These are phyloP conservation scores for Wallacemonas sp. DNA, from an alignment of 208 protist species.

Conservation along the genomic window DNA sequence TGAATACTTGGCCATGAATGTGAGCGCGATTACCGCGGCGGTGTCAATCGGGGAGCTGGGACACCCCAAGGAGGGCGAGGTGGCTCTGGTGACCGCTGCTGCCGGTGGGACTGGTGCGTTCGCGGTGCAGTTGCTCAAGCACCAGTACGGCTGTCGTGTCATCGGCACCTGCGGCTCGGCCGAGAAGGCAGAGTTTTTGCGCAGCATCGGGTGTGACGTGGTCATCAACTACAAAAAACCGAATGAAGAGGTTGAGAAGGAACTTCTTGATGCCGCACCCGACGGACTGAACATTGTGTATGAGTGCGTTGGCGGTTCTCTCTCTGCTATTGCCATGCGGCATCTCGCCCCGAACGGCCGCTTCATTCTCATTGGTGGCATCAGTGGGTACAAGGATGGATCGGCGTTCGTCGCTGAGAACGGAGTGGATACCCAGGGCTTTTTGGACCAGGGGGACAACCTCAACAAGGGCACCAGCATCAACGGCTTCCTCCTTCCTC, in stretches of 20 bases:
- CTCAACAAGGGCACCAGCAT: slow-evolving; percentile 8
- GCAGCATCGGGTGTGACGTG: slow-evolving; percentile 43
- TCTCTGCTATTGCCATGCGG: slow-evolving; percentile 27
- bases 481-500: slow-evolving; percentile 32
- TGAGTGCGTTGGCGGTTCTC: slow-evolving; percentile 46
- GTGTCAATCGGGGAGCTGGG: slow-evolving; percentile 35
- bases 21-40: slow-evolving; percentile 38
- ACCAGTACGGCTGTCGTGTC: slow-evolving; percentile 46
- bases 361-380: slow-evolving; percentile 44
- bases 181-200: slow-evolving; percentile 52
- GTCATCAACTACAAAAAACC: slow-evolving; percentile 50
- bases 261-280: slow-evolving; percentile 28
- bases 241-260: slow-evolving; percentile 25
- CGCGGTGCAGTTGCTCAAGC: slow-evolving; percentile 65
- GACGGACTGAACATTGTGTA: slow-evolving; percentile 56
- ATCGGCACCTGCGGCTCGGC: slow-evolving; percentile 56
- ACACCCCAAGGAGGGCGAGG: slow-evolving; percentile 32
- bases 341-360: slow-evolving; percentile 33
- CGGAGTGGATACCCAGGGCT: slow-evolving; percentile 10
- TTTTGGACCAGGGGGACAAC: not conserved
- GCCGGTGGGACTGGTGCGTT: slow-evolving; percentile 60
- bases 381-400: slow-evolving; percentile 39
- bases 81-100: slow-evolving; percentile 56
- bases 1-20: slow-evolving; percentile 29
- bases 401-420: slow-evolving; percentile 15